A percentile compares a stretch with the other conserved stretches of the same genome.
phyloP scores from a whole-genome alignment of 129 eudicot genomes.

The Chrysanthemum makinoi region DNA sequence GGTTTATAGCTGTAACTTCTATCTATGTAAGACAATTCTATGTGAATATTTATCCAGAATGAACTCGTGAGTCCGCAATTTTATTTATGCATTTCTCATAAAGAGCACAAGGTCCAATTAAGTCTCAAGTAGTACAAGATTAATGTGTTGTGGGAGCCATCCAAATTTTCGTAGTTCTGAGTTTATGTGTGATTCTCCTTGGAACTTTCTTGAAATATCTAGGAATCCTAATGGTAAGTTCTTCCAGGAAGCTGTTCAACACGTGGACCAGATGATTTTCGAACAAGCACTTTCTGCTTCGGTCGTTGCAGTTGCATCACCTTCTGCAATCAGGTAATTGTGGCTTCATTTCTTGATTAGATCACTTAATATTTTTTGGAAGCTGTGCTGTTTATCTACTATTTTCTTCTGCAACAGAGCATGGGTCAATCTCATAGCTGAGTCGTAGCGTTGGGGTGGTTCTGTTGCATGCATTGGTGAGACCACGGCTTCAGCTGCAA shows the following conservation, averaged over 20 bases:
- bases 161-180: too few relatives aligned
- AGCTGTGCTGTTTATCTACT: background rate
- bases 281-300: conserved; percentile 74
- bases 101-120: too few relatives aligned
- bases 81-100: too few relatives aligned
- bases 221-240: conserved; percentile 9
- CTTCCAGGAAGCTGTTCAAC: conserved; percentile 58
- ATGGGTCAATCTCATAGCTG: conserved; percentile 64
- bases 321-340: conserved; percentile 81
- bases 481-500: conserved; percentile 86
- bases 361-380: background rate
- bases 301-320: conserved; percentile 89
- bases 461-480: conserved; percentile 91
- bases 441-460: conserved; percentile 51
- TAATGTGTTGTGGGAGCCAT: too few relatives aligned
- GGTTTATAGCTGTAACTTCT: too few relatives aligned
- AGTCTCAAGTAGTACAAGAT: too few relatives aligned
- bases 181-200: too few relatives aligned
- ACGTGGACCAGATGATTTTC: conserved; percentile 54
- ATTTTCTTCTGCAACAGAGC: conserved; percentile 42
- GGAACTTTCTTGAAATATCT: conserved; percentile 1
- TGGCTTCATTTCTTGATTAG: conserved; percentile 6
- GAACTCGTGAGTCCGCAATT: too few relatives aligned
- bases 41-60: too few relatives aligned
- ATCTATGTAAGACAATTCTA: too few relatives aligned